Evolutionary conservation across 345 rosid genomes (phyloP).

Genomic region (Eucalyptus pumila): DNA sequence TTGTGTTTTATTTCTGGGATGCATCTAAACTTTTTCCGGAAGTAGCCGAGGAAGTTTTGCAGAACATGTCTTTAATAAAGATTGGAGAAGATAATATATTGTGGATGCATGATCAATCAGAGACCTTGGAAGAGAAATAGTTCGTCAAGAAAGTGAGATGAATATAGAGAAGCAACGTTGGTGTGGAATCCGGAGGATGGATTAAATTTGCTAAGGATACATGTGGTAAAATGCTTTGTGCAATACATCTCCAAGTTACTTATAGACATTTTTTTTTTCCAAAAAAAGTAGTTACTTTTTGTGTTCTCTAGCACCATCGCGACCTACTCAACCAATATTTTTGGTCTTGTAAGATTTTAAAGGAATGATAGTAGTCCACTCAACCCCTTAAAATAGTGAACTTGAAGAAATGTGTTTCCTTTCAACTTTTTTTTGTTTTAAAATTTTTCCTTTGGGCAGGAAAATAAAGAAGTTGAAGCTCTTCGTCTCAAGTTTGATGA

Average conservation of each 20-base stretch:
- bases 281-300: fast-evolving
- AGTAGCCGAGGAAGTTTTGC: fast-evolving
- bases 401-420: not conserved
- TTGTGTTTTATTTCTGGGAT: too few species aligned
- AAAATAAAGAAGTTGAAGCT: not conserved
- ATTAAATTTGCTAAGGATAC: fast-evolving
- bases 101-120: not conserved
- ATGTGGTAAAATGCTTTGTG: not conserved
- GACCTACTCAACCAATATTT: not conserved
- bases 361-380: not conserved
- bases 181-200: fast-evolving
- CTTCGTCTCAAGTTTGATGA: not conserved
- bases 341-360: not conserved
- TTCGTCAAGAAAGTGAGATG: not conserved
- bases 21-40: fast-evolving
- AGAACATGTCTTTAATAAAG: not conserved
- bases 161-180: fast-evolving
- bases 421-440: not conserved
- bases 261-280: fast-evolving
- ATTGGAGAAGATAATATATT: fast-evolving
- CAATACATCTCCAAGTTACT: not conserved
- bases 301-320: not conserved
- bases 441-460: not conserved
- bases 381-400: too few species aligned
- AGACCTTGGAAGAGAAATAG: not conserved